Evolutionary conservation across 2,329 filamentous ascomycete species (phyloP), one percentile per base, ranked within the genome.

Genomic region (Aspergillus amoenus): DNA sequence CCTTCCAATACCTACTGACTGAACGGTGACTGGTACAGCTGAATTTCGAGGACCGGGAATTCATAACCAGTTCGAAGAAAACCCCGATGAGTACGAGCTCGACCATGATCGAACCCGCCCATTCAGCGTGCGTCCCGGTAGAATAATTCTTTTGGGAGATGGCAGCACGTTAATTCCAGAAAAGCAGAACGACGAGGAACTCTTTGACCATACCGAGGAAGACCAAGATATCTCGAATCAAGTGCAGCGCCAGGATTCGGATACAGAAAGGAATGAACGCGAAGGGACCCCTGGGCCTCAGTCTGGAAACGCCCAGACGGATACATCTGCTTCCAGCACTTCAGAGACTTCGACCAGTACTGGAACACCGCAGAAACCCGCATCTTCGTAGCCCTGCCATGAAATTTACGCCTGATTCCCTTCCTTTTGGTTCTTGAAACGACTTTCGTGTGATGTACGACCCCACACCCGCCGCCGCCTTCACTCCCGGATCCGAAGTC

Each of bases 61-160:
- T 64, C 89, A 91, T 75, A 88, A 91, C 76, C 89, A 89, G 76
- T 91, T 89, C 72, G 89, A 93, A 74, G 89, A 93, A 71, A 91
- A 86, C 75, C 88, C 76, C 7, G 79, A 82, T 68, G 80, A 82
- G 58, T 82, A 81, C 71, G 81, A 83, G 59, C 66, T 79, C 60
- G 79, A 80, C 52, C 70, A 78, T 52, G 77, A 81, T 55, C 76
- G 76, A 58, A 70, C 88, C 69, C 86, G 84, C 75, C 85, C 89
- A 61, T 91, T 87, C 75, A 88, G 88, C 73, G 89, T 88, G 74
- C 85, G 86, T 74, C 79, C 81, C 58, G 91, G 92, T 66, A 88
- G 93, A 68, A 92, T 97, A 75, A 97, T 97, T 75, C 88, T 96
- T 73, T 85, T 99, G 66, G 93, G 93, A 65, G 93, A 97, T 80